Base-by-base conservation (phyloP, 2,329 filamentous ascomycete genomes). In the Clarireedia hainanense region DNA sequence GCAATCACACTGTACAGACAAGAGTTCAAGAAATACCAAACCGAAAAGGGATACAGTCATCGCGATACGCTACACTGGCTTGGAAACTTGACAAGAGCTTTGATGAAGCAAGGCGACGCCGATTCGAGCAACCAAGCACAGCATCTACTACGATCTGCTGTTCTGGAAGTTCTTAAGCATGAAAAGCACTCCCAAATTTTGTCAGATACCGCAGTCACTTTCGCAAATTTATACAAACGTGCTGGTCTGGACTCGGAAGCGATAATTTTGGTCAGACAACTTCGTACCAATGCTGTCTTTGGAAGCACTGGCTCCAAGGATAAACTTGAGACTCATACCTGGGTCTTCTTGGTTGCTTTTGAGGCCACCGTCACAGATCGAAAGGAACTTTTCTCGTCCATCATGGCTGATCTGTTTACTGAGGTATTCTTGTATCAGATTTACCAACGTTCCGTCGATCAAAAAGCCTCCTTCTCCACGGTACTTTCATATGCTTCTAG, bases 231-330 rank as follows among this genome's bases (percentile, higher is more conserved):
- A 66, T 78, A 43, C 64, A 67, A 37, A 58, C 71, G 54, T 64
- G 73, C 55, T 72, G 73, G 39, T 63, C 71, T 46, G 67, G 75
- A 56, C 64, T 80, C 69, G 5, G 59, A 73, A 46, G 73, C 73
- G 54, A 66, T 71, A 57, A 65, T 72, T 42, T 60, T 79, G 4
- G 69, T 77, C 5, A 69, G 75, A 36, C 74, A 78, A 57, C 64
- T 80, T 14, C 76, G 75, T 57, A 71, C 73, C 50, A 75, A 78
- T 56, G 71, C 79, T n/a, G 72, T 79, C 30, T 73, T 75, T 23
- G 71, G 73, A 37, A 72, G 76, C 40, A 62, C 71, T 40, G 64
- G 63, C 65, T 23, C 50, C 27, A 60, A 63, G 48, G 39, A 65
- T 55, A 63, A 51, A 26, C 26, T 69, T 52, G 66, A 71, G 58